Percentiles rank a stretch among this genome's conserved stretches.
Conservation (phyloP, 2,329 filamentous ascomycete species). For the Cordyceps farinosa region DNA sequence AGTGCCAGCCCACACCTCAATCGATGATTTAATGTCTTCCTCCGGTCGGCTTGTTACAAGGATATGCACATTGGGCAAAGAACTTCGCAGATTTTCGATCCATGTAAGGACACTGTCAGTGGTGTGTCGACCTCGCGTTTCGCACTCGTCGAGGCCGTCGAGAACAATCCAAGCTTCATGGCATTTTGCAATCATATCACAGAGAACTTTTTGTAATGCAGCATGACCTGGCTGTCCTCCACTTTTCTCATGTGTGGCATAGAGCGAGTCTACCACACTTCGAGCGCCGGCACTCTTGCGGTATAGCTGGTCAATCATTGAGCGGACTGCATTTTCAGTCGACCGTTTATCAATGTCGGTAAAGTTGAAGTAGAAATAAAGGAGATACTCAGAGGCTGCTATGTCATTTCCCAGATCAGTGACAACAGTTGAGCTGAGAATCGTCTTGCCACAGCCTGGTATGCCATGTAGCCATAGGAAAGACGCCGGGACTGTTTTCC, state of each 20-base stretch:
- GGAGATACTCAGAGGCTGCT: not conserved
- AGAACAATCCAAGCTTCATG: conserved; percentile 2
- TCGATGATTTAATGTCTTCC: conserved; percentile 2
- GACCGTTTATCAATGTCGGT: not conserved
- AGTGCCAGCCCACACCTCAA: not conserved
- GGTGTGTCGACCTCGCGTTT: not conserved
- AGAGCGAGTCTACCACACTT: not conserved
- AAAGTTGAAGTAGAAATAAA: conserved; percentile 13
- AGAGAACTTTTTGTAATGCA: not conserved
- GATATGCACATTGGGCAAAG: not conserved
- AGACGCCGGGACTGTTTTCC: not conserved
- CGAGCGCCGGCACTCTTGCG: not conserved
- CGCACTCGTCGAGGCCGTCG: conserved; percentile 8
- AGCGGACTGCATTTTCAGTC: conserved; percentile 5
- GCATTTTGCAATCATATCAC: not conserved
- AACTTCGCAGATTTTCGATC: not conserved
- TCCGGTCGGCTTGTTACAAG: conserved; percentile 16
- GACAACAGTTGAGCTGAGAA: conserved; percentile 2
- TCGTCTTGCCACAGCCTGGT: conserved; percentile 4
- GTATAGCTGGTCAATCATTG: conserved; percentile 8
- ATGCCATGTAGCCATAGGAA: conserved; percentile 1
- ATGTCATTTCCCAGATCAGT: not conserved
- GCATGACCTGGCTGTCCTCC: not conserved
- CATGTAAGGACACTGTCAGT: not conserved
- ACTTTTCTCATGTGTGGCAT: not conserved